A percentile compares a stretch with the other conserved stretches of the same genome.
Conservation (phyloP, 108 stramenopile species). For the Skeletonema marinoi region DNA sequence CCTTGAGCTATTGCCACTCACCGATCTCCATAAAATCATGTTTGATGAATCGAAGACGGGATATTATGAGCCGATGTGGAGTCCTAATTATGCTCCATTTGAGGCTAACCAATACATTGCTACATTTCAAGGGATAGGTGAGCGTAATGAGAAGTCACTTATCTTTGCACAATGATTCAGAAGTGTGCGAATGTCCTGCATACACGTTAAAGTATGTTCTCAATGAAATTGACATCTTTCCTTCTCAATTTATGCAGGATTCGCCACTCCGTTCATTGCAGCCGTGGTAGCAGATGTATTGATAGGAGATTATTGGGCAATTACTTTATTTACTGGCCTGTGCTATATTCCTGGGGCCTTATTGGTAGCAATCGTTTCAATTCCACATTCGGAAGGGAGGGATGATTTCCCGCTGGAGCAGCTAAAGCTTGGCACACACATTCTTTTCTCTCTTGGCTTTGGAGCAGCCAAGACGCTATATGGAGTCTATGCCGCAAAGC, state of each 20-base stretch:
- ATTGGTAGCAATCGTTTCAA: not conserved
- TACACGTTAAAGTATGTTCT: too few species aligned
- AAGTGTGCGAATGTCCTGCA: too few species aligned
- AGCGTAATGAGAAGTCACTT: too few species aligned
- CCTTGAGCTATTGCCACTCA: too few species aligned
- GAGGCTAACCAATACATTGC: not conserved
- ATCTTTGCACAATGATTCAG: too few species aligned
- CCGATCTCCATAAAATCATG: too few species aligned
- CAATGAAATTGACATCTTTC: too few species aligned
- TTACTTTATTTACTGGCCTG: not conserved
- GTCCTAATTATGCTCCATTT: not conserved
- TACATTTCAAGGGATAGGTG: not conserved
- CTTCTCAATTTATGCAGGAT: not conserved
- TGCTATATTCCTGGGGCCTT: not conserved
- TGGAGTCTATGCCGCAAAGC: not conserved
- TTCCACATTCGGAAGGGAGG: not conserved
- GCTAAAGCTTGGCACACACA: not conserved
- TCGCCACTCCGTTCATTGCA: not conserved
- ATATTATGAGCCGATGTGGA: not conserved
- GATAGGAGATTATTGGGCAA: not conserved
- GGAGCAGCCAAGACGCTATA: not conserved
- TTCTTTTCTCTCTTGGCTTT: not conserved
- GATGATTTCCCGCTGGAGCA: not conserved
- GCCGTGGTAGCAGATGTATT: not conserved
- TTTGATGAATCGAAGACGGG: not conserved